Evolutionary conservation across 139 green algal genomes (phyloP).

Genomic region (Mesostigma viride): DNA sequence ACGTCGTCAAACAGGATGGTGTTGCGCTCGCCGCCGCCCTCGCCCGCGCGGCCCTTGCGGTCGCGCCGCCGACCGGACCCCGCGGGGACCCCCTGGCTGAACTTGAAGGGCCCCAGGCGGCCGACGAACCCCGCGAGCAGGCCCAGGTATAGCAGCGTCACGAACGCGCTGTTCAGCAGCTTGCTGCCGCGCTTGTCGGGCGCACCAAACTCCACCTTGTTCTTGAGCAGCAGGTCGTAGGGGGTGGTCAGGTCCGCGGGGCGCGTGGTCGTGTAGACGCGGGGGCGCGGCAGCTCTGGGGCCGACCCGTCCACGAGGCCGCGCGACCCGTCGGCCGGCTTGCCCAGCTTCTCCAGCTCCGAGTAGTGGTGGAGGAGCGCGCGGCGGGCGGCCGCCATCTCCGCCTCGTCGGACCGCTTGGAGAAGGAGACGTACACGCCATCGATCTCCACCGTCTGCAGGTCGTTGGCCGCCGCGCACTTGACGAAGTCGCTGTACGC

Average conservation of each 20-base stretch:
- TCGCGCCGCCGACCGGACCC: conserved; percentile 13
- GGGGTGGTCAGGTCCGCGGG: conserved; percentile 64
- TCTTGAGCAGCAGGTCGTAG: conserved; percentile 51
- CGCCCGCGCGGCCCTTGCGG: conserved; percentile 24
- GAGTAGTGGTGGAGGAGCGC: neutral
- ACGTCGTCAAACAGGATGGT: conserved; percentile 41
- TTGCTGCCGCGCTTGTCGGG: conserved; percentile 40
- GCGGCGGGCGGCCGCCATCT: conserved; percentile 3
- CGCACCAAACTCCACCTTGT: conserved; percentile 55
- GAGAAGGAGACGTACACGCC: conserved; percentile 45
- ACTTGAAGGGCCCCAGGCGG: conserved; percentile 50
- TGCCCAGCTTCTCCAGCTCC: conserved; percentile 8
- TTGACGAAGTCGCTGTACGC: conserved; percentile 55
- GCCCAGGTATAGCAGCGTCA: conserved; percentile 49
- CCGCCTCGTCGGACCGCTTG: conserved; percentile 25
- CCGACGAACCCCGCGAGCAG: conserved; percentile 54
- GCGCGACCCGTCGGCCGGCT: neutral
- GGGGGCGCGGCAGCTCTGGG: conserved; percentile 12
- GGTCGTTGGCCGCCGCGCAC: conserved; percentile 51
- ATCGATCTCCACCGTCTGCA: conserved; percentile 58
- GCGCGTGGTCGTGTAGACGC: conserved; percentile 52
- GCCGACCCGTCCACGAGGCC: neutral
- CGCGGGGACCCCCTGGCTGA: conserved; percentile 27
- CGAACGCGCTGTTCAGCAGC: conserved; percentile 39
- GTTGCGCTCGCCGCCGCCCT: conserved; percentile 23